Evolutionary conservation across 1,284 basidiomycete species (phyloP), one percentile per base, ranked within the genome.

Genomic region (Cystobasidium sp.): DNA sequence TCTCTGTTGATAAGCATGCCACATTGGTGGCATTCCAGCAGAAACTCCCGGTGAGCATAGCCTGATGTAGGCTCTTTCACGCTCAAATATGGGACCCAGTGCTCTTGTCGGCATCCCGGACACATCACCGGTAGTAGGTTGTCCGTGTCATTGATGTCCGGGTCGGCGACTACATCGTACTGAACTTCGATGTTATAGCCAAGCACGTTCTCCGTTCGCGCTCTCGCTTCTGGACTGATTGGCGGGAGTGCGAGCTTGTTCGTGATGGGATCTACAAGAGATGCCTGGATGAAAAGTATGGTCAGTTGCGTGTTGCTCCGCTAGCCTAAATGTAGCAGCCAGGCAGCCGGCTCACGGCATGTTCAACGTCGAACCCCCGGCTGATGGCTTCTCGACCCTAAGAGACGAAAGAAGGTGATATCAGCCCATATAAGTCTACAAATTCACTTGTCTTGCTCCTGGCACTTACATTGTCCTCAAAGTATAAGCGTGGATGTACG

Each of bases 381-480:
- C 58, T 52, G 24, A 53, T 52, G 39, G 64, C 47, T 31, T 66
- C 64, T 9, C 51, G 64, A 7, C 64, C 64, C 64, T 66, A 46
- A 8, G n/a, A 39, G 47, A 44, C n/a, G 44, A 63, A 24, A 41
- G 20, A 24, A 18, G 10, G 44, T 16, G 39, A 10, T 2, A 20
- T 49, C 20, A 18, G 43, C 7, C n/a, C 14, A 9, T 24, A 44
- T 24, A 51, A 24, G 4, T 51, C 24, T 10, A 24, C 6, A 14
- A 53, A 31, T 31, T 31, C 31, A 31, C 31, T 31, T 31, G 31
- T 31, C 31, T 31, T 52, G 24, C 9, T 10, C 22, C 39, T 14
- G n/a, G n/a, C 10, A n/a, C 69, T 52, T 37, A 64, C 69, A n/a
- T 71, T 71, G 51, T 71, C 69, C 55, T 71, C 69, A 39, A 61